Evolutionary conservation across 2,329 filamentous ascomycete species (phyloP).

Genomic region (Pestalotiopsis sp.): DNA sequence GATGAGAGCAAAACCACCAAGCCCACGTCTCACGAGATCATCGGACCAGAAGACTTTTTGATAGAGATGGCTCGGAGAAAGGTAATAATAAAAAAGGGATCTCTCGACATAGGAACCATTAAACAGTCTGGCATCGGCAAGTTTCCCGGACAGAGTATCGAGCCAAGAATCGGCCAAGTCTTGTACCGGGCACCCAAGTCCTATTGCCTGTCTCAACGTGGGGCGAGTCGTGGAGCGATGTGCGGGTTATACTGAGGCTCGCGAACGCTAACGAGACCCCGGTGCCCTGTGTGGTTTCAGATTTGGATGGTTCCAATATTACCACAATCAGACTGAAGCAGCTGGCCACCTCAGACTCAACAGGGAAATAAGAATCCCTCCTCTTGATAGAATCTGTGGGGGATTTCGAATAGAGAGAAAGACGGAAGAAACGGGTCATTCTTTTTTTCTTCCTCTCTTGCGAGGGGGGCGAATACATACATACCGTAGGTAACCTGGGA

Average conservation of each 20-base stretch:
- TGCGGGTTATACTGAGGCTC: not conserved
- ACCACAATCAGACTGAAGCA: constrained; percentile 5
- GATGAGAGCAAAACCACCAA: not conserved
- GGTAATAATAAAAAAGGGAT: not conserved
- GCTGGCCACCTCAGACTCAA: constrained; percentile 2
- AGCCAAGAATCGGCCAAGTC: constrained; percentile 1
- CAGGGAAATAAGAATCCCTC: not conserved
- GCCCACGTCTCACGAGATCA: not conserved
- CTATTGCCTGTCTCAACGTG: constrained; percentile 2
- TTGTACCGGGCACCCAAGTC: not conserved
- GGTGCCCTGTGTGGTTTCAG: not conserved
- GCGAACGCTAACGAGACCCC: not conserved
- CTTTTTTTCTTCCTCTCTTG: not conserved
- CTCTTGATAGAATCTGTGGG: not conserved
- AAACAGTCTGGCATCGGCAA: not conserved
- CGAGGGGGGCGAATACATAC: not conserved
- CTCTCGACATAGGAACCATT: not conserved
- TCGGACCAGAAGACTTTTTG: not conserved
- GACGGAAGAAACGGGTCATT: not conserved
- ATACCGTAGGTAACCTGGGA: not conserved
- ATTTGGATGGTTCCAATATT: constrained; percentile 2
- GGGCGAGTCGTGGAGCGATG: constrained; percentile 8
- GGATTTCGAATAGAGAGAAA: not conserved
- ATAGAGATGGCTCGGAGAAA: not conserved
- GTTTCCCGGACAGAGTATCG: constrained; percentile 1